Evolutionary conservation across 495 filamentous ascomycete genomes (phyloP), one percentile per base, ranked within the genome.

Genomic region (Hypoxylon lienhwacheense): DNA sequence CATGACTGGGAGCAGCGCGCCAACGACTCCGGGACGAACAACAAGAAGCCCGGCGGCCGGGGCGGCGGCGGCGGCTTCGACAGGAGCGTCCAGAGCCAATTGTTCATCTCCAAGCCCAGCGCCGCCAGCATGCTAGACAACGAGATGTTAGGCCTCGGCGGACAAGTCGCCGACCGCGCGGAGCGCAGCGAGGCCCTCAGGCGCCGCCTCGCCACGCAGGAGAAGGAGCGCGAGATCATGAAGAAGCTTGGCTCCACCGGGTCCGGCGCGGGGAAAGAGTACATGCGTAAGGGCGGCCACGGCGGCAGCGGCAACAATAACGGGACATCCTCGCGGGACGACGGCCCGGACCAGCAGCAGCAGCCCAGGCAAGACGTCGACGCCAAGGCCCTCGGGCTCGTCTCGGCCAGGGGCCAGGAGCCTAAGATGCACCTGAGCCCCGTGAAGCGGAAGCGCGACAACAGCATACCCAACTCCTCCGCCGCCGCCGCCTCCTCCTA

Each of bases 161-260:
- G 78, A 67, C 58, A 82, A 56, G 75, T 79, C 70, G 81, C 58
- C 55, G 78, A 57, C 62, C 64, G 63, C 54, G 75, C 63, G 73
- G 75, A 77, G 80, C 79, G 66, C 19, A 82, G 86, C 57, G 89
- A 91, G 28, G 77, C 78, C 5, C 68, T 88, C 48, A 83, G 85
- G 34, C 81, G 85, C 33, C 81, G 84, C 4, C 77, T 92, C 1
- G 84, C 78, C 7, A 83, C 82, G 15, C 78, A 85, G 44, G 84
- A 96, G 63, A 86, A 84, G 52, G 93, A 98, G 68, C 77, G 84
- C 5, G 88, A 95, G 36, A 83, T 97, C 39, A 85, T 85, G 17
- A 81, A 82, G 59, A 84, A 80, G 52, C 78, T 98, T 3, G 75
- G 78, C 1, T 61, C 72, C 28, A 61, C 79, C 10, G 86, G 86